Conservation (phyloP, 2,329 filamentous ascomycete species). For the Venturia asperata region DNA sequence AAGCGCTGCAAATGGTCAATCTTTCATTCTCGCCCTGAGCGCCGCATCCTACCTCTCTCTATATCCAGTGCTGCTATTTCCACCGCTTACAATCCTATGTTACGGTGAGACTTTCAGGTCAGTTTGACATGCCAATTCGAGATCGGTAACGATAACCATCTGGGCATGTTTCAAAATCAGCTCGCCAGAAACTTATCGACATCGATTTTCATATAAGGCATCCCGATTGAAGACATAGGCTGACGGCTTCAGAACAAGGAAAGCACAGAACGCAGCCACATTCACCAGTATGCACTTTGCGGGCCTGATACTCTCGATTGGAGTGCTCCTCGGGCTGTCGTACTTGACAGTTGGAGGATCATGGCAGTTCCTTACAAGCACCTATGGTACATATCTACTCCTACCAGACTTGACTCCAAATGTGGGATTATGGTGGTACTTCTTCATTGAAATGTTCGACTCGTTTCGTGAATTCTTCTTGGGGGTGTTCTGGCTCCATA, state of each 20-base stretch:
- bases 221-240: not conserved
- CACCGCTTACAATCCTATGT: constrained; percentile 71
- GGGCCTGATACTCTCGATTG: constrained; percentile 50
- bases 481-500: constrained; percentile 94
- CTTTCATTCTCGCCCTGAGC: constrained; percentile 70
- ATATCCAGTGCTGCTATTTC: constrained; percentile 80
- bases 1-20: constrained; percentile 67
- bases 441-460: constrained; percentile 99
- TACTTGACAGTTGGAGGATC: constrained; percentile 67
- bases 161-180: not conserved
- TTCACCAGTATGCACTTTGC: constrained; percentile 52
- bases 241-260: constrained; percentile 25
- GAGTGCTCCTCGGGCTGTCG: constrained; percentile 62
- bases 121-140: not conserved
- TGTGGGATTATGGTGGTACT: constrained; percentile 98
- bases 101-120: constrained; percentile 50
- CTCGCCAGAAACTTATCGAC: no score
- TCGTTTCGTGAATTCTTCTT: constrained; percentile 96
- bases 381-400: constrained; percentile 87
- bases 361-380: constrained; percentile 81
- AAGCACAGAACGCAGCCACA: constrained; percentile 27
- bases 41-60: constrained; percentile 87
- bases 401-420: constrained; percentile 92
- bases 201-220: no score
- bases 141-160: constrained; percentile 21